Conservation (phyloP, 768 basidiomycete genomes). For the Psilocybe cyanescens region DNA sequence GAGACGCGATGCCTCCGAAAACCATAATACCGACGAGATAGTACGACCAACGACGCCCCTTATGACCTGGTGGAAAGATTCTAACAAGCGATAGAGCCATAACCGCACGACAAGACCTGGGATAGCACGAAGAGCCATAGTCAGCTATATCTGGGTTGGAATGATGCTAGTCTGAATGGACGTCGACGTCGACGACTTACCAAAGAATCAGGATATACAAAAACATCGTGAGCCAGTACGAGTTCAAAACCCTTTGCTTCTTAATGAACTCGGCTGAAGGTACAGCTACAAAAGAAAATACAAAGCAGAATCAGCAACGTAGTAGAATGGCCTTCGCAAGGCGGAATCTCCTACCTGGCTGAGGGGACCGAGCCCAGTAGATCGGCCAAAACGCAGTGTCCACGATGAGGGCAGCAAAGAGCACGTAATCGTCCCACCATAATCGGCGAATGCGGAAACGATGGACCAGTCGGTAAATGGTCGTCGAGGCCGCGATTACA, state of each 20-base stretch:
- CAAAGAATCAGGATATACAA: neutral
- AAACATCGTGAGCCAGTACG: slow-evolving; percentile 6
- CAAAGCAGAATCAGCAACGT: too few species aligned
- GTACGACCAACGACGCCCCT: too few species aligned
- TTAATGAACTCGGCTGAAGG: neutral
- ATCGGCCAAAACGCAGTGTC: slow-evolving; percentile 10
- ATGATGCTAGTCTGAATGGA: too few species aligned
- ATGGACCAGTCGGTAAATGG: slow-evolving; percentile 21
- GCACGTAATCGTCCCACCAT: slow-evolving; percentile 30
- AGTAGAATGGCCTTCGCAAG: neutral
- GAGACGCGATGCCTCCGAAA: slow-evolving; percentile 1
- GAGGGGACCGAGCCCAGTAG: neutral
- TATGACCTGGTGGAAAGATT: too few species aligned
- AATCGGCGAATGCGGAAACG: slow-evolving; percentile 18
- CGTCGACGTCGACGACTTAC: too few species aligned
- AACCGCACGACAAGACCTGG: too few species aligned
- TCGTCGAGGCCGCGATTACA: slow-evolving; percentile 18
- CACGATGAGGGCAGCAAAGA: slow-evolving; percentile 14
- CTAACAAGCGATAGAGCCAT: too few species aligned
- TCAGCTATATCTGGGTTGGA: too few species aligned
- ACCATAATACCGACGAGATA: neutral
- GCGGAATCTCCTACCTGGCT: neutral
- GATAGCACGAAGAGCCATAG: too few species aligned
- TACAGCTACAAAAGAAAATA: neutral
- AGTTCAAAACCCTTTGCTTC: neutral